Evolutionary conservation across 768 basidiomycete species (phyloP), one percentile per base, ranked within the genome.

Genomic region (Astraeus odoratus): DNA sequence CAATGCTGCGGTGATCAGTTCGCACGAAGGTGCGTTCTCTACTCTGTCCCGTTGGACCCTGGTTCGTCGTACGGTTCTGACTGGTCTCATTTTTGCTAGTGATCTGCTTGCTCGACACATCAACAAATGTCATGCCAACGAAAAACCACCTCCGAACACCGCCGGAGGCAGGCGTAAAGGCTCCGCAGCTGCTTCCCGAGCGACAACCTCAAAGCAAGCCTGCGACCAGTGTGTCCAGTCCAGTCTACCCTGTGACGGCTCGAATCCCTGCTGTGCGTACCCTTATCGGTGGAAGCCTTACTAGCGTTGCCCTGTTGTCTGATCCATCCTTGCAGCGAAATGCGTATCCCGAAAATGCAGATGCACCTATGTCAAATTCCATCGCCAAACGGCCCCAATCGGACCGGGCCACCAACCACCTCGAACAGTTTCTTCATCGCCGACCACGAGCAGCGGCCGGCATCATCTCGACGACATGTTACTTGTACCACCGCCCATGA

Each of bases 1-100:
- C 81, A 82, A 57, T 76, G 81, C 51, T 92, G 89, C 63, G 88
- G 88, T 29, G 89, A 92, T 69, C 87, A 90, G 66, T 92, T 92
- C 58, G 89, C 89, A 2, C 67, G 89, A 58, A 89, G 87, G 87
- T 84, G 37, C 9, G 62, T 39, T 43, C 42, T 20, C 22, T 41
- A 50, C 20, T 40, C 18, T 42, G 47, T 41, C 34, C 25, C 40
- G 22, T 23, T 40, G 20, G 31, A 44, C 35, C 42, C 44, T 37
- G 42, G 18, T 19, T 30, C 16, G 19, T 50, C 41, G 22, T 34
- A 18, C 19, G 13, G 4, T 24, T 39, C 5, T 24, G 4, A 16
- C 39, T 34, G 34, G 46, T 46, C 16, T 44, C 45, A 46, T n/a
- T n/a, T 51, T 46, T 30, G 29, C 4, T 53, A 89, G 87, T 60